Conservation (phyloP, 1,284 basidiomycete genomes). For the Xerocomus nothofagi region DNA sequence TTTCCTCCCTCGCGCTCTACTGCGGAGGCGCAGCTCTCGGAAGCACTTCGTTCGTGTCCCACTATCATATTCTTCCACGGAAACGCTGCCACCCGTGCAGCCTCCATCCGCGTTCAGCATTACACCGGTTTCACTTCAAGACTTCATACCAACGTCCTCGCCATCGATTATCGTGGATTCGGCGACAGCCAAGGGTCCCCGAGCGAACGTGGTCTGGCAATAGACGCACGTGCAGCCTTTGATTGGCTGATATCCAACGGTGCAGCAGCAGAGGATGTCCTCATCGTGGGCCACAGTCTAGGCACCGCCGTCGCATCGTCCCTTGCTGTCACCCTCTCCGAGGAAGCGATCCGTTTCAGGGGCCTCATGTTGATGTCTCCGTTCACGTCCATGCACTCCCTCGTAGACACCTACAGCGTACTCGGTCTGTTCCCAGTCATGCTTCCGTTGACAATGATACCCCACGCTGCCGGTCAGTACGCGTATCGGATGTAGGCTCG, state of each 20-base stretch:
- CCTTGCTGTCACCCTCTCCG: slow-evolving; percentile 58
- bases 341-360: slow-evolving; percentile 51
- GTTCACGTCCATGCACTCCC: slow-evolving; percentile 64
- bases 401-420: slow-evolving; percentile 73
- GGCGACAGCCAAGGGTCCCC: slow-evolving; percentile 84
- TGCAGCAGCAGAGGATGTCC: slow-evolving; percentile 56
- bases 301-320: slow-evolving; percentile 78
- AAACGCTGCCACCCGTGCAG: slow-evolving; percentile 79
- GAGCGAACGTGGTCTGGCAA: slow-evolving; percentile 69
- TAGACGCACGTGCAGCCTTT: slow-evolving; percentile 81
- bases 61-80: slow-evolving; percentile 91
- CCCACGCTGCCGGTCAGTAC: slow-evolving; percentile 66
- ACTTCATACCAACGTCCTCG: slow-evolving; percentile 74
- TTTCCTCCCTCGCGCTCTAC: slow-evolving; percentile 36
- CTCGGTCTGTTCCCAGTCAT: slow-evolving; percentile 73
- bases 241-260: slow-evolving; percentile 71
- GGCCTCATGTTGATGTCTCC: slow-evolving; percentile 77
- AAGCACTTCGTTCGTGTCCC: slow-evolving; percentile 61
- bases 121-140: slow-evolving; percentile 64
- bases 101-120: slow-evolving; percentile 59
- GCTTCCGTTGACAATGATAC: slow-evolving; percentile 66
- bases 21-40: slow-evolving; percentile 32
- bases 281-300: slow-evolving; percentile 80
- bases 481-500: background rate
- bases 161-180: slow-evolving; percentile 91